A percentile compares a stretch with the other conserved stretches of the same genome.
These are phyloP conservation scores for Scutellaria baicalensis DNA, from an alignment of 257 asterid species.

Conservation along the genomic window DNA sequence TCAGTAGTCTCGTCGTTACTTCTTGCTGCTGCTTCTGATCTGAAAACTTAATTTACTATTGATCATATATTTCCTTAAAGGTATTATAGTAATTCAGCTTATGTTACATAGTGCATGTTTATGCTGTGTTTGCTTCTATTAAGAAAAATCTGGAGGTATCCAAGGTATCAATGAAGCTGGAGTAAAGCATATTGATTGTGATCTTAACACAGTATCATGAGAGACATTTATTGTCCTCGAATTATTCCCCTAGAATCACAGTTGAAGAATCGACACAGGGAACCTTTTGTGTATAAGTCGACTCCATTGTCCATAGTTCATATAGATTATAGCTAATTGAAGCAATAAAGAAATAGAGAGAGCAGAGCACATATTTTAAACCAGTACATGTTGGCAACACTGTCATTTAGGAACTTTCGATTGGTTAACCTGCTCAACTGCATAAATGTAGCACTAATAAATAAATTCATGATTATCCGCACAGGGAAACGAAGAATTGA, in stretches of 20 bases:
- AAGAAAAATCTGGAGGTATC: neutral
- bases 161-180: neutral
- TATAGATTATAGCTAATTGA: neutral
- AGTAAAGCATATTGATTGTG: no score
- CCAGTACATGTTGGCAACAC: neutral
- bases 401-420: neutral
- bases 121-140: no score
- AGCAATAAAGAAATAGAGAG: neutral
- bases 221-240: neutral
- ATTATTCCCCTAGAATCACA: no score
- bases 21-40: neutral
- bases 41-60: neutral
- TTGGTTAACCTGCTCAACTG: neutral
- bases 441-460: neutral
- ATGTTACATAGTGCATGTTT: no score
- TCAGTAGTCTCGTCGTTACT: neutral
- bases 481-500: neutral
- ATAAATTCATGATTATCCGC: neutral
- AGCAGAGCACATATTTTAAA: neutral
- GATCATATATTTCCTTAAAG: no score
- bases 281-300: neutral
- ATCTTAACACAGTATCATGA: no score
- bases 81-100: no score
- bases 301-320: neutral
- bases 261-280: neutral